Evolutionary conservation across 164 flowering plant species (phyloP).

Genomic region (Stephania cephalantha): DNA sequence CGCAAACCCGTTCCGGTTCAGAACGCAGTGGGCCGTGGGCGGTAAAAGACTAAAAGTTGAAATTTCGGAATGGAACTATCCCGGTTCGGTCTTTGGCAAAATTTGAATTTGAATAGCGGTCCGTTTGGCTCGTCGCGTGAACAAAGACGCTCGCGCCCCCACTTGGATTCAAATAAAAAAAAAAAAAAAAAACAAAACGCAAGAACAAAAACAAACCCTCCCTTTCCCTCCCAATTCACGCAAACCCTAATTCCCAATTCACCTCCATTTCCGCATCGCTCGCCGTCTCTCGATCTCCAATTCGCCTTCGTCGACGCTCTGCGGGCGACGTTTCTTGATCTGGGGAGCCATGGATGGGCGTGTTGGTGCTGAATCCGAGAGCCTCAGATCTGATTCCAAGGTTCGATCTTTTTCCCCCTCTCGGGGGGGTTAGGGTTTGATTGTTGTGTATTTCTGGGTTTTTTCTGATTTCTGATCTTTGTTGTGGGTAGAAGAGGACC

Average conservation of each 20-base stretch:
- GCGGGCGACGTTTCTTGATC: background rate
- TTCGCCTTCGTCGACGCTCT: background rate
- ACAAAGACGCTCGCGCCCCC: background rate
- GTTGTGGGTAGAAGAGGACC: slow-evolving; percentile 29
- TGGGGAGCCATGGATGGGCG: background rate
- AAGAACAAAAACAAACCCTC: background rate
- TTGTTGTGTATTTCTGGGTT: background rate
- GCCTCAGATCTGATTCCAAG: slow-evolving; percentile 1
- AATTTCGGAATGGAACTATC: too few species aligned
- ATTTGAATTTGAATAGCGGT: background rate
- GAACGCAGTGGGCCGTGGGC: too few species aligned
- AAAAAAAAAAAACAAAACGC: background rate
- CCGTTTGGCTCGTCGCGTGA: background rate
- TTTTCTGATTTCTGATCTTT: background rate
- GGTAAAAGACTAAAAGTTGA: too few species aligned
- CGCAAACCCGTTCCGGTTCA: too few species aligned
- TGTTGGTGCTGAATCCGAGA: background rate
- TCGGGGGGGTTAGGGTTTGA: background rate
- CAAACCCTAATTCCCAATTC: background rate
- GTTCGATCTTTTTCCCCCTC: background rate
- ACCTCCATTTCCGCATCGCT: background rate
- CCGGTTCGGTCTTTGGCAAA: background rate
- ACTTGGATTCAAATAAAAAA: background rate
- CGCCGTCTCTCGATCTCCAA: background rate
- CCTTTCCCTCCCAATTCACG: slow-evolving; percentile 1